These are phyloP conservation scores for Gardenia jasminoides DNA, from an alignment of 257 asterid genomes.

Conservation along the genomic window DNA sequence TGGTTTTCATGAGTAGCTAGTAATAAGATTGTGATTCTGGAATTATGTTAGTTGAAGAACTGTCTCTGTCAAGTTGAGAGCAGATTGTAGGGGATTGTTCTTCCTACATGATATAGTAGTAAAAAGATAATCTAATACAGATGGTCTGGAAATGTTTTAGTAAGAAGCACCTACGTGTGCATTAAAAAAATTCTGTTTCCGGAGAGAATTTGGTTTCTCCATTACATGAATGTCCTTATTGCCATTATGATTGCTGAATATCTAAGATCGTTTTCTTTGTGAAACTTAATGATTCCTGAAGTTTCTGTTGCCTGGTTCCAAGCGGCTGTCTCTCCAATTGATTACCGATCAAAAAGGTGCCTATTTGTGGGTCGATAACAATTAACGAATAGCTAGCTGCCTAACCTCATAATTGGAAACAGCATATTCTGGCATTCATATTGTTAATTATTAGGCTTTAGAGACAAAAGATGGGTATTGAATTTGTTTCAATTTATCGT, in stretches of 20 bases:
- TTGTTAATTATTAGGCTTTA: neutral
- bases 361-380: neutral
- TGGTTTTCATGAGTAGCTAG: neutral
- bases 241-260: neutral
- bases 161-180: neutral
- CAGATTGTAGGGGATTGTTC: neutral
- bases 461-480: neutral
- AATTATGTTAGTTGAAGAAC: neutral
- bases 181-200: neutral
- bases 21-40: neutral
- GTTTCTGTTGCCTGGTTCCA: too few relatives aligned
- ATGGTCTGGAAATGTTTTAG: neutral
- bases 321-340: neutral
- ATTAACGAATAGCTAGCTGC: neutral
- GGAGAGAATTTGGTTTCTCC: neutral
- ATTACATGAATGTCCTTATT: neutral
- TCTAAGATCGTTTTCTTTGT: neutral
- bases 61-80: neutral
- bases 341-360: neutral
- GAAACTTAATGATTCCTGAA: neutral
- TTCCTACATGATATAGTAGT: neutral
- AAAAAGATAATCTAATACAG: neutral
- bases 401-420: neutral
- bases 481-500: neutral
- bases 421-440: neutral